Conservation (phyloP, 257 asterid genomes). For the Fraxinus pennsylvanica region DNA sequence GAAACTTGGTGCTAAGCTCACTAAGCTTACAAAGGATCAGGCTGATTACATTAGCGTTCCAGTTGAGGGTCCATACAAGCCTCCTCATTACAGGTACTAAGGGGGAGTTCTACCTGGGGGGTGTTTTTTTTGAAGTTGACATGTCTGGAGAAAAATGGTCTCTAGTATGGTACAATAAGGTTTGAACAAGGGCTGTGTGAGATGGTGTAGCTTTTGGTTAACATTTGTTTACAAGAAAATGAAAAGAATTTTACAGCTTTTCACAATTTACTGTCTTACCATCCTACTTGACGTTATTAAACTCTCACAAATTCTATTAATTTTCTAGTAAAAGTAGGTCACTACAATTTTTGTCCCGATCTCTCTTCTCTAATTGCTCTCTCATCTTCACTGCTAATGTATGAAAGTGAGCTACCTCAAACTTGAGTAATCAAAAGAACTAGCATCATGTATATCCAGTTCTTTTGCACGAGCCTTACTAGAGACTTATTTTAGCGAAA, state of each 20-base stretch:
- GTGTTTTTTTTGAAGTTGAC: background rate
- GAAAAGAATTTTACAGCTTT: background rate
- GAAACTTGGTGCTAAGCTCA: background rate
- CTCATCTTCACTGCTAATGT: no score
- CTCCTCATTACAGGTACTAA: conserved; percentile 8
- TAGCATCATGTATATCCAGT: no score
- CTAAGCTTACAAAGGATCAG: background rate
- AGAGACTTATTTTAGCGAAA: no score
- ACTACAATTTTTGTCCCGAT: no score
- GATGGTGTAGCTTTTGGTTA: background rate
- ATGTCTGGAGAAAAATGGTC: background rate
- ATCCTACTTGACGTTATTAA: no score
- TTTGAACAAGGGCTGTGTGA: background rate
- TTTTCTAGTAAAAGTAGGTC: background rate
- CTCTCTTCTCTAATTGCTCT: no score
- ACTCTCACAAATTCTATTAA: background rate
- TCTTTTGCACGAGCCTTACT: no score
- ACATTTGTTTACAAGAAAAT: background rate
- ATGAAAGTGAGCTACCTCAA: no score
- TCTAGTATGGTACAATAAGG: background rate
- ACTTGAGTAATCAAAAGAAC: no score
- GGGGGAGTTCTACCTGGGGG: background rate
- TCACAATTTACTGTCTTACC: background rate
- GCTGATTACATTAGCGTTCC: background rate
- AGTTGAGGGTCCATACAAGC: background rate